Evolutionary conservation across 768 basidiomycete genomes (phyloP).

Genomic region (Coprinopsis sp.): DNA sequence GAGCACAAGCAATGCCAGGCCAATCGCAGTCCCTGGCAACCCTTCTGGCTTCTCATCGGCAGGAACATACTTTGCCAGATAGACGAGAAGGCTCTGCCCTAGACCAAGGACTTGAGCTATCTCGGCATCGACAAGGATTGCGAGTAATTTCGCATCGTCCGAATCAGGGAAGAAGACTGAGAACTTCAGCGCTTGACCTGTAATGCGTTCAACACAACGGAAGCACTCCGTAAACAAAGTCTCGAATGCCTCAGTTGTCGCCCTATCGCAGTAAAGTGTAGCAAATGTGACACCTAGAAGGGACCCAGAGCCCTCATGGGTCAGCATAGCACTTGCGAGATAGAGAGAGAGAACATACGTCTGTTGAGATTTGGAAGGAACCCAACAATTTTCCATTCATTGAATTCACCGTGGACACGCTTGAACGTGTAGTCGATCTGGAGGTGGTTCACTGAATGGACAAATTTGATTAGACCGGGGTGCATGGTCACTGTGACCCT

Average conservation of each 20-base stretch:
- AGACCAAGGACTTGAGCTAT: neutral
- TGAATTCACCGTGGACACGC: no score
- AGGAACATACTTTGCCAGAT: neutral
- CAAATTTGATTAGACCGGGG: no score
- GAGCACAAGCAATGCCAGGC: neutral
- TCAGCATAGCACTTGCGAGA: no score
- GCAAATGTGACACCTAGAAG: constrained; percentile 15
- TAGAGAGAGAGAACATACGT: no score
- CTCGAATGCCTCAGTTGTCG: constrained; percentile 9
- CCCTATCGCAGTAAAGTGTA: constrained; percentile 14
- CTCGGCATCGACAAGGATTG: neutral
- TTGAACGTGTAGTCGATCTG: no score
- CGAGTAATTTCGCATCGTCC: neutral
- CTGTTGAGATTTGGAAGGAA: no score
- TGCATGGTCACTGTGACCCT: no score
- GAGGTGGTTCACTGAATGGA: no score
- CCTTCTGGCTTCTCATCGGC: no score
- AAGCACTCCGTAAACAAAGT: constrained; percentile 13
- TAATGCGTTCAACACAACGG: constrained; percentile 7
- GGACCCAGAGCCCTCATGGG: no score
- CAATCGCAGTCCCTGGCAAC: neutral
- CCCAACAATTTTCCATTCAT: no score
- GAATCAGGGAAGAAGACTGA: constrained; percentile 11
- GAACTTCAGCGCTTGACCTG: constrained; percentile 11
- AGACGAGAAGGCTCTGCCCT: neutral